A percentile compares a stretch with the other conserved stretches of the same genome.
These are phyloP conservation scores for Eucalyptus erythrocorys DNA, from an alignment of 345 rosid species.

Conservation along the genomic window DNA sequence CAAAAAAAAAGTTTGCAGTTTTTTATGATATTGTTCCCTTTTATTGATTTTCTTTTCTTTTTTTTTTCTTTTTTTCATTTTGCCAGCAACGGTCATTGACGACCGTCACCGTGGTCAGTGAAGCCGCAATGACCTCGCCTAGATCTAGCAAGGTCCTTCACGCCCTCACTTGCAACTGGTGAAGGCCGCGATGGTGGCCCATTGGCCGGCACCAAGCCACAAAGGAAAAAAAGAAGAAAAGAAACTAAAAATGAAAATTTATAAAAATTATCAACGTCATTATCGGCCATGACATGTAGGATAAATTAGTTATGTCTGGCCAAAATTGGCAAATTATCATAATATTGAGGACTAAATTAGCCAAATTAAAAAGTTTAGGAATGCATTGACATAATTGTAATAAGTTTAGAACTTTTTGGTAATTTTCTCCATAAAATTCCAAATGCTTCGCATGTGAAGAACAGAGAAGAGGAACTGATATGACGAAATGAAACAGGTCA, in stretches of 20 bases:
- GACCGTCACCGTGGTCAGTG: background rate
- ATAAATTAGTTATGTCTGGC: too few relatives aligned
- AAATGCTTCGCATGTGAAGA: background rate
- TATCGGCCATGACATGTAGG: too few relatives aligned
- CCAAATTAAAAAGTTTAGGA: too few relatives aligned
- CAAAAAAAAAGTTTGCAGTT: too few relatives aligned
- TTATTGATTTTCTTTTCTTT: too few relatives aligned
- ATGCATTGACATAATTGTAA: background rate
- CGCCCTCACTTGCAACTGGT: background rate
- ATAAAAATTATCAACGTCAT: too few relatives aligned
- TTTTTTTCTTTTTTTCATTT: background rate
- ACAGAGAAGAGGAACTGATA: background rate
- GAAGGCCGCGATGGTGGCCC: background rate
- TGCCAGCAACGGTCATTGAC: background rate
- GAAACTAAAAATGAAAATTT: too few relatives aligned
- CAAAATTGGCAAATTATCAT: background rate
- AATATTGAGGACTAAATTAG: too few relatives aligned
- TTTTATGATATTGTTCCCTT: too few relatives aligned
- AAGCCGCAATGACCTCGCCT: background rate
- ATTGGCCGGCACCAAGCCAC: background rate
- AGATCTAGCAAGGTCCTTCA: background rate
- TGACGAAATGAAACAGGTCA: background rate
- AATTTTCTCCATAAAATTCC: background rate
- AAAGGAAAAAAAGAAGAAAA: background rate
- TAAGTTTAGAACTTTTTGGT: background rate